A percentile compares a stretch with the other conserved stretches of the same genome.
Evolutionary conservation across 768 basidiomycete genomes (phyloP).

Genomic region (Boletus subparvulus): DNA sequence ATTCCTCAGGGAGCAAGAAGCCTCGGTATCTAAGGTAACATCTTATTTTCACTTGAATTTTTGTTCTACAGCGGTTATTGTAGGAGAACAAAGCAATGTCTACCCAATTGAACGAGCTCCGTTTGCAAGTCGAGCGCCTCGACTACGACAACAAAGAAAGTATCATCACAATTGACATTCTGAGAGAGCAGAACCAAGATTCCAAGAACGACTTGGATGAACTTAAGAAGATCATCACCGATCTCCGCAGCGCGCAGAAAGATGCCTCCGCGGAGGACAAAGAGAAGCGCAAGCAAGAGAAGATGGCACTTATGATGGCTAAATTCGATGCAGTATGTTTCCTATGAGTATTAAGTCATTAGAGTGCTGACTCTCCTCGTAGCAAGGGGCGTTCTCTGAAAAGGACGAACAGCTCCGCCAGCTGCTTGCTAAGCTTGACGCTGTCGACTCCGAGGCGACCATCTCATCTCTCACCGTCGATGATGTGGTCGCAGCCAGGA

Average conservation of each 20-base stretch:
- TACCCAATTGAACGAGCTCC: constrained; percentile 87
- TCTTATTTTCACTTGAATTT: constrained; percentile 1
- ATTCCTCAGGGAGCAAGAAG: constrained; percentile 91
- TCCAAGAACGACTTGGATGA: constrained; percentile 87
- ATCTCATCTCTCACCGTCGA: constrained; percentile 63
- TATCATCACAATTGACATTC: constrained; percentile 87
- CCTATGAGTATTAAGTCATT: neutral
- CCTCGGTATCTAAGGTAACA: constrained; percentile 68
- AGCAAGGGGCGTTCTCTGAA: constrained; percentile 95
- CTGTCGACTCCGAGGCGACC: constrained; percentile 61
- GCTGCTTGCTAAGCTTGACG: constrained; percentile 80
- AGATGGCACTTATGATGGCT: constrained; percentile 99
- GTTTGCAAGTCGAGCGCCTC: constrained; percentile 86
- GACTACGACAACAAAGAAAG: constrained; percentile 97
- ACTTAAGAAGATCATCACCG: constrained; percentile 73
- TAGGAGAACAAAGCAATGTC: constrained; percentile 96
- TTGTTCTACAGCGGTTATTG: constrained; percentile 11
- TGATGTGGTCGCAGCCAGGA: constrained; percentile 77
- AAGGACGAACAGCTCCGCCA: constrained; percentile 91
- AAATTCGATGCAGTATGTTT: constrained; percentile 88
- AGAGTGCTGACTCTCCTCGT: constrained; percentile 6
- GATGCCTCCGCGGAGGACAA: constrained; percentile 91
- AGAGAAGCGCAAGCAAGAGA: constrained; percentile 98
- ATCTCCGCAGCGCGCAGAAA: constrained; percentile 78
- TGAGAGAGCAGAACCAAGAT: constrained; percentile 92